A percentile compares a stretch with the other conserved stretches of the same genome.
phyloP scores from a whole-genome alignment of 768 basidiomycete species.

The Boletus coccyginus region DNA sequence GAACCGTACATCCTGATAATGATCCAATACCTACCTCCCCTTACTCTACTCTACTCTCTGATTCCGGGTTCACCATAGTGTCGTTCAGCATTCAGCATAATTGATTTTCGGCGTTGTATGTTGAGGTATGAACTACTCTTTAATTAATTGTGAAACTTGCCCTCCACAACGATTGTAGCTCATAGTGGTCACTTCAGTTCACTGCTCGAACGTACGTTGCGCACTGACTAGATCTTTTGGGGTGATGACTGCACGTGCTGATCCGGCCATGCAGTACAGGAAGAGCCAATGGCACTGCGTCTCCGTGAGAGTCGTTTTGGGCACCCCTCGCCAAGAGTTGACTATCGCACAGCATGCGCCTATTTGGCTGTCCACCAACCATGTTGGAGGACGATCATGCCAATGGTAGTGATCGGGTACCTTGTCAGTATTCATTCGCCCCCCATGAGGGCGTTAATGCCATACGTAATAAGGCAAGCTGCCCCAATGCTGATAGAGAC shows the following conservation, averaged over 20 bases:
- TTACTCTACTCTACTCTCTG: not conserved
- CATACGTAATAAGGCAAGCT: too few relatives aligned
- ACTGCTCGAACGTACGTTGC: not conserved
- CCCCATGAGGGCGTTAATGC: not conserved
- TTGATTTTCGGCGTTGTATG: not conserved
- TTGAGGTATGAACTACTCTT: conserved; percentile 9
- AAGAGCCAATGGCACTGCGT: not conserved
- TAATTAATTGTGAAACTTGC: not conserved
- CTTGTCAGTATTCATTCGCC: not conserved
- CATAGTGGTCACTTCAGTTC: not conserved
- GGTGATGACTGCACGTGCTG: not conserved
- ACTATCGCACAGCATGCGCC: not conserved
- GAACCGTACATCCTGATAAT: not conserved
- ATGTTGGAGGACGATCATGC: not conserved
- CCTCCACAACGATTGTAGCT: not conserved
- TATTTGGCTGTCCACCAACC: conserved; percentile 7
- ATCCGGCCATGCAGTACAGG: not conserved
- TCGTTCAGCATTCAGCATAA: not conserved
- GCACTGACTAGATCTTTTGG: not conserved
- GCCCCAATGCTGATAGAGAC: not conserved
- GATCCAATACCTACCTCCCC: not conserved
- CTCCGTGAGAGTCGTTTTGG: too few relatives aligned
- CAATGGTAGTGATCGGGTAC: not conserved
- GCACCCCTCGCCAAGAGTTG: too few relatives aligned
- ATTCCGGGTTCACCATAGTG: not conserved